Percentiles rank a stretch among this genome's conserved stretches.
These are phyloP conservation scores for Ceratocystis harringtonii DNA, from an alignment of 2,329 filamentous ascomycete species.

Conservation along the genomic window DNA sequence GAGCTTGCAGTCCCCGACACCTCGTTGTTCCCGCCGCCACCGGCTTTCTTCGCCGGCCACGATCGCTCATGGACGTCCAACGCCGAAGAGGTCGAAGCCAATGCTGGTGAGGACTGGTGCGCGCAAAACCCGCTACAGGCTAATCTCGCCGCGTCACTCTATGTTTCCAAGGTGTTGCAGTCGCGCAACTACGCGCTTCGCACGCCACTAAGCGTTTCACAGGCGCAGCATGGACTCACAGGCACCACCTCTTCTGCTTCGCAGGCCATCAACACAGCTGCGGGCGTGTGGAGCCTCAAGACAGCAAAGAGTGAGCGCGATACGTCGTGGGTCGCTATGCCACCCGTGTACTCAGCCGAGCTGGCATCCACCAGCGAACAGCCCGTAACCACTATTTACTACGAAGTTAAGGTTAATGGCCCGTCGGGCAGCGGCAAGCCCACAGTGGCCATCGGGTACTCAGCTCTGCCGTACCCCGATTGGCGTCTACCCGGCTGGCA, in stretches of 20 bases:
- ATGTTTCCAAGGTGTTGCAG: slow-evolving; percentile 24
- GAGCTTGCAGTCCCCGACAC: slow-evolving; percentile 55
- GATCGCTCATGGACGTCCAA: slow-evolving; percentile 55
- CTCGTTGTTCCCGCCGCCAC: slow-evolving; percentile 56
- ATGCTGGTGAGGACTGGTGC: slow-evolving; percentile 53
- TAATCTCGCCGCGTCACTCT: slow-evolving; percentile 31
- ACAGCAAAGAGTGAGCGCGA: slow-evolving; percentile 37
- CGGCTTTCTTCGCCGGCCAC: slow-evolving; percentile 47
- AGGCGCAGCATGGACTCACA: slow-evolving; percentile 30
- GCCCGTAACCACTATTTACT: slow-evolving; percentile 42
- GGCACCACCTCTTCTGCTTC: slow-evolving; percentile 33
- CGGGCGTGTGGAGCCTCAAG: slow-evolving; percentile 38
- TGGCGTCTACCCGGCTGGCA: slow-evolving; percentile 75
- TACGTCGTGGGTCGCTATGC: slow-evolving; percentile 48
- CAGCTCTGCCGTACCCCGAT: slow-evolving; percentile 58
- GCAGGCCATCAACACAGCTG: slow-evolving; percentile 24
- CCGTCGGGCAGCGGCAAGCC: slow-evolving; percentile 24
- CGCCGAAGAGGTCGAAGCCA: slow-evolving; percentile 47
- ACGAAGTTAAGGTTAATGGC: slow-evolving; percentile 46
- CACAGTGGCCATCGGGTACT: slow-evolving; percentile 50
- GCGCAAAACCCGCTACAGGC: slow-evolving; percentile 39
- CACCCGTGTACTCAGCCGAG: slow-evolving; percentile 51
- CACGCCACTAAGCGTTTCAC: neutral
- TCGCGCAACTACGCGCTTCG: slow-evolving; percentile 40
- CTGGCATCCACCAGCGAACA: slow-evolving; percentile 25